phyloP scores from a whole-genome alignment of 2,329 filamentous ascomycete species.

The Stagonosporopsis vannaccii region DNA sequence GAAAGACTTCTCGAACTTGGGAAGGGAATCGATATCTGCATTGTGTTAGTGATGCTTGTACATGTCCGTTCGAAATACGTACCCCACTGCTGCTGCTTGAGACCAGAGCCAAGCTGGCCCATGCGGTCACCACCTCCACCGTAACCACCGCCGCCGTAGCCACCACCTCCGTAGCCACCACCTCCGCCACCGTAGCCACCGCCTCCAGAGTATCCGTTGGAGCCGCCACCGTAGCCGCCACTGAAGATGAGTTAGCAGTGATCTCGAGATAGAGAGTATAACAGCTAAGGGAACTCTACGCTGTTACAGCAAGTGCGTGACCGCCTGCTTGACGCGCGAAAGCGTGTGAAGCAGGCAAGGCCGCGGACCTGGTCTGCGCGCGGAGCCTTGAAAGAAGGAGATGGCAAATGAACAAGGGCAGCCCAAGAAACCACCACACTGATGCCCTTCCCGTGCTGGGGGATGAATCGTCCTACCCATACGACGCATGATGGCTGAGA shows the following conservation, averaged over 20 bases:
- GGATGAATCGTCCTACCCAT: conserved; percentile 52
- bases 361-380: conserved; percentile 40
- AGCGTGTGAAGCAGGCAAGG: conserved; percentile 32
- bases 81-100: conserved; percentile 93
- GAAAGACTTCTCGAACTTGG: conserved; percentile 99
- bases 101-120: conserved; percentile 84
- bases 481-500: conserved; percentile 51
- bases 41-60: conserved; percentile 30
- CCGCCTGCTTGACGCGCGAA: conserved; percentile 30
- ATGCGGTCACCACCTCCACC: conserved; percentile 92
- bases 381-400: conserved; percentile 38
- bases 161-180: conserved; percentile 20
- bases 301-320: conserved; percentile 38
- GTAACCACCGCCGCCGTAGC: conserved; percentile 52
- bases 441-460: conserved; percentile 50
- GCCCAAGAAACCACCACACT: conserved; percentile 44
- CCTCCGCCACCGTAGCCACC: conserved; percentile 16
- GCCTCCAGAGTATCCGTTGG: conserved; percentile 23
- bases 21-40: conserved; percentile 77
- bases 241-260: conserved; percentile 40
- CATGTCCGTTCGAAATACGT: conserved; percentile 52
- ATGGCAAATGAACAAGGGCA: conserved; percentile 38
- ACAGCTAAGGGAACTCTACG: conserved; percentile 38
- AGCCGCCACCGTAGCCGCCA: conserved; percentile 37
- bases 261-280: conserved; percentile 15